Base-by-base conservation (phyloP, 1,284 basidiomycete genomes). In the Psilocybe mexicana region DNA sequence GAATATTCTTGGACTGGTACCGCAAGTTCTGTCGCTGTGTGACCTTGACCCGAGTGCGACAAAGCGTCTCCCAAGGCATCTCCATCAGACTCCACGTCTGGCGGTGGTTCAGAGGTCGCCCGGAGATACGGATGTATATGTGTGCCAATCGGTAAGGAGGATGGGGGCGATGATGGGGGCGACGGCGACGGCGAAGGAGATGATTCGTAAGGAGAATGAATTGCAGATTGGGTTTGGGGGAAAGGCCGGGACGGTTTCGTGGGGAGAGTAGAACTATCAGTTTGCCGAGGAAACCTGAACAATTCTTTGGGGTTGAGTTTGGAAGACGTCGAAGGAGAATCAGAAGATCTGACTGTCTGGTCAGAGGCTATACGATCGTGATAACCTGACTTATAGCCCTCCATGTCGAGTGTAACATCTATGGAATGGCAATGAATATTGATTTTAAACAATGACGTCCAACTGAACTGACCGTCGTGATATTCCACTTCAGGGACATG, bases 401-500 rank as follows among this genome's bases (percentile, higher is more conserved):
- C 81, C 55, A 79, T 76, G 64, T 91, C 89, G 33, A 89, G 75
- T 11, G 85, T 83, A 60, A 89, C 75, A 61, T 82, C 87, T 90
- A 61, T 24, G 30, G 10, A 33, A 23, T 43, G 2, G 43, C 25
- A 2, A 48, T 52, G 43, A 47, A 24, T 35, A 30, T 48, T 24
- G 42, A 40, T 52, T 42, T n/a, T 60, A 43, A 57, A 49, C 50
- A 28, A 28, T 8, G 26, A 8, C 30, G 5, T 33, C 23, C 12
- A 18, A 50, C 43, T 30, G 42, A 64, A 80, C 76, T 77, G 68
- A 83, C 92, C 81, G 55, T 83, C 74, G 43, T 81, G 86, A 66
- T 93, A 92, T 46, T 86, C 76, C 1, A 94, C 82, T 4, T 83
- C 81, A 23, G 89, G 88, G 45, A 80, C 79, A 58, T 86, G 79